Evolutionary conservation across 2,329 filamentous ascomycete genomes (phyloP).

Genomic region (Colletotrichum gigasporum): DNA sequence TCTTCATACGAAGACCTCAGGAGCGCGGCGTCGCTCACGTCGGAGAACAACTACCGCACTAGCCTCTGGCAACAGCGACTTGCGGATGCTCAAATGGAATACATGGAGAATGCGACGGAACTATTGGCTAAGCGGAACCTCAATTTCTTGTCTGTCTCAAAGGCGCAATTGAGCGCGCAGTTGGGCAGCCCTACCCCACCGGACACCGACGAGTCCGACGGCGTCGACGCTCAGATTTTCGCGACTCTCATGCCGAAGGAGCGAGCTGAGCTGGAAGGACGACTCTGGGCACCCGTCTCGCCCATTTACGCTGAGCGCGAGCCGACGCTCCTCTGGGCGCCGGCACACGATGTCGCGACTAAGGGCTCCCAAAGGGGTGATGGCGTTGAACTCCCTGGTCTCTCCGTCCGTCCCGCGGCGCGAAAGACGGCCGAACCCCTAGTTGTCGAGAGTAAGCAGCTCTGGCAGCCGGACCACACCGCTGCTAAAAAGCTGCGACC

Average conservation of each 20-base stretch:
- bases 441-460: conserved; percentile 44
- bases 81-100: conserved; percentile 55
- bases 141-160: conserved; percentile 48
- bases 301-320: conserved; percentile 24
- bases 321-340: conserved; percentile 3
- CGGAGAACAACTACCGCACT: conserved; percentile 40
- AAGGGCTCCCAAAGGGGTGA: conserved; percentile 3
- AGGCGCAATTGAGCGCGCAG: conserved; percentile 37
- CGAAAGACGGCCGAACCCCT: conserved; percentile 46
- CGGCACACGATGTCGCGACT: conserved; percentile 15
- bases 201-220: conserved; percentile 59
- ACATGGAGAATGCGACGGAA: conserved; percentile 50
- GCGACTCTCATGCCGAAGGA: conserved; percentile 28
- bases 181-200: conserved; percentile 64
- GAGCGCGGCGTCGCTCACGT: conserved; percentile 41
- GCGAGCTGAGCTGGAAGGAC: conserved; percentile 18
- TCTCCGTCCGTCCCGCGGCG: conserved; percentile 45
- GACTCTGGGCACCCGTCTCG: conserved; percentile 23
- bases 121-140: conserved; percentile 47
- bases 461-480: conserved; percentile 47
- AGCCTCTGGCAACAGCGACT: conserved; percentile 56
- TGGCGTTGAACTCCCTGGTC: conserved; percentile 37
- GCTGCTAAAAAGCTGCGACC: conserved; percentile 34
- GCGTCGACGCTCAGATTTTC: conserved; percentile 41
- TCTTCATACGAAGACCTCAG: conserved; percentile 38